Evolutionary conservation across 176 grass and related monocot genomes (phyloP), one percentile per base, ranked within the genome.

Genomic region (Carex littledalei): DNA sequence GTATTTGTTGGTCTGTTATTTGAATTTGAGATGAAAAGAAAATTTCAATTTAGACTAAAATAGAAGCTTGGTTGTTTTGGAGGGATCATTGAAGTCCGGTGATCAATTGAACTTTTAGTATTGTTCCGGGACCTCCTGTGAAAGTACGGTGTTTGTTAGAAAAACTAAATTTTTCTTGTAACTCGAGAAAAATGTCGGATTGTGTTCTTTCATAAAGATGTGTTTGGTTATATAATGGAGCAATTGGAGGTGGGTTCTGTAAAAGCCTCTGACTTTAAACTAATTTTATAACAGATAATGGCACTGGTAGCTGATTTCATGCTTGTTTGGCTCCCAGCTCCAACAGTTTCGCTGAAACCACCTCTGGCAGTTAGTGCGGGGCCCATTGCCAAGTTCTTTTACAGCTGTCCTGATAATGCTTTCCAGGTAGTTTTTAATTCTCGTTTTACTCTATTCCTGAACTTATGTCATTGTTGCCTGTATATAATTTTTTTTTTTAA

Each of bases 281-380:
- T 61, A 84, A 73, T 45, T 75, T 3, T 50, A 64, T 78, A 76
- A 29, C 74, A 98, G 96, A 81, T 93, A 70, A 98, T 98, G 96
- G 93, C 93, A 58, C 90, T 98, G 14, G 90, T 95, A 41, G 96
- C 93, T 18, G 93, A 98, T 86, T 85, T 95, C 81, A 98, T 98
- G 96, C 96, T 98, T 63, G 96, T 98, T 2, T 98, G 94, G 88
- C 91, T 98, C 87, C 96, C 96, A 73, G 96, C 96, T 35, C 93
- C 96, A 89, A 98, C 96, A 52, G 81, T 98, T 18, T 90, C 90
- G 43, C 41, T 98, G 45, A 86, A 91, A 75, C 86, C 93, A 41
- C 93, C 93, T 86, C 76, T 98, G 63, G 41, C 91, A 63, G 66
- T 64, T 47, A 94, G 82, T 81, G 91, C 93, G 65, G 91, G 91